Conservation (phyloP, 176 grass and related monocot genomes). For the Ampelocalamus luodianensis region DNA sequence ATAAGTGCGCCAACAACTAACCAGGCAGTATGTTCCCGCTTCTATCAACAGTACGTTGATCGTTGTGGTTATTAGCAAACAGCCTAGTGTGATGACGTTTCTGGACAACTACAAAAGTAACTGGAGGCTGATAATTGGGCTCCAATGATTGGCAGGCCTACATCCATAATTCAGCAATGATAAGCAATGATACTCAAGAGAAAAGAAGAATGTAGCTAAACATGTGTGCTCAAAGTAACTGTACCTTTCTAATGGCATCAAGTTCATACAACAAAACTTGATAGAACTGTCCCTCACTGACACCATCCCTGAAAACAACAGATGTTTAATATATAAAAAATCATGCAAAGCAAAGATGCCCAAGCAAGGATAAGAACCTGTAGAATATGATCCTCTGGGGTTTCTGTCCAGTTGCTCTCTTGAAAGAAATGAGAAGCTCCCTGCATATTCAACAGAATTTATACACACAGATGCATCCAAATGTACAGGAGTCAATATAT, state of each 20-base stretch:
- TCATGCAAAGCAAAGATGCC: background rate
- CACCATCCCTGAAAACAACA: conserved; percentile 74
- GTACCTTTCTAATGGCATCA: conserved; percentile 95
- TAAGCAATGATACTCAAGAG: background rate
- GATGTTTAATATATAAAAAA: conserved; percentile 11
- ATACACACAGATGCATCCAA: conserved; percentile 7
- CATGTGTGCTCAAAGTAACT: conserved; percentile 1
- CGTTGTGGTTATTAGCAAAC: conserved; percentile 92
- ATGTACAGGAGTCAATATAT: conserved; percentile 5
- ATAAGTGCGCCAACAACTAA: conserved; percentile 45
- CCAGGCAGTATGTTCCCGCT: conserved; percentile 96
- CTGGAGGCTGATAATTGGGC: conserved; percentile 95
- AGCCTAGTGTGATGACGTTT: conserved; percentile 95
- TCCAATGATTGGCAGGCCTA: conserved; percentile 94
- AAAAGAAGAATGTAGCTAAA: background rate
- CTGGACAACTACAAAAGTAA: conserved; percentile 97
- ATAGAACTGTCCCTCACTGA: conserved; percentile 95
- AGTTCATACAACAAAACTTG: conserved; percentile 97
- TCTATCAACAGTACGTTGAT: conserved; percentile 74
- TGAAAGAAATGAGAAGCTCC: conserved; percentile 92
- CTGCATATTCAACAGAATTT: conserved; percentile 50
- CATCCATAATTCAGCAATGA: background rate
- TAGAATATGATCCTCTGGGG: conserved; percentile 98
- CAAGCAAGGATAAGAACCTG: conserved; percentile 54
- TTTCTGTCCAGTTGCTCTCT: conserved; percentile 90